Base-by-base conservation (phyloP, 352 stramenopile species). In the Pythium dissotocum region DNA sequence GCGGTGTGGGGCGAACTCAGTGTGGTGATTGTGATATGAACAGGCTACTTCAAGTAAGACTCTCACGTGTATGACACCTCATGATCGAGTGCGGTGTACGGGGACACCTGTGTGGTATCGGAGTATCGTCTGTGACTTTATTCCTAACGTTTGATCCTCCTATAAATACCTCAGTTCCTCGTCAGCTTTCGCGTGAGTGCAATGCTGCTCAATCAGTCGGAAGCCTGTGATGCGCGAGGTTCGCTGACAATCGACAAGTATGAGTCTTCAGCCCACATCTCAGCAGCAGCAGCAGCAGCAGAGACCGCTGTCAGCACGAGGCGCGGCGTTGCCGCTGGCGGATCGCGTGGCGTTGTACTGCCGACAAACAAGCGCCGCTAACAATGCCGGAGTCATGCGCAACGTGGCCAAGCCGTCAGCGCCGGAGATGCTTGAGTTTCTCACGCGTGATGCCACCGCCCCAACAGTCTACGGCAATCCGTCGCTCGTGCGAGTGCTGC, bases 371-470 rank as follows among this genome's bases (percentile, higher is more conserved):
- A 70, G 42, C 8, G 63, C 57, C 7, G 57, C 63, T 4, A 70
- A 70, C 56, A 70, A 70, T 51, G 63, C 63, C 18, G 48, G n/a
- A 9, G 56, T 70, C 26, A 42, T 70, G 44, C 54, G 63, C 2
- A 64, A 42, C 26, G 46, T 64, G 10, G 16, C 48, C 14, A 70
- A 70, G 48, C 63, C 63, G 0, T 61, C 63, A 1, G 46, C 63
- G 16, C 33, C 53, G 4, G 63, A 70, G n/a, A 70, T 70, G 28
- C 24, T 58, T 16, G 44, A 58, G 28, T 70, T 51, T 14, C 46
- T 70, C 2, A 36, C 40, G 33, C 44, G 53, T 48, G 21, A 26
- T 2, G 26, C 16, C 2, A 14, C 35, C 1, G 42, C 53, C 3
- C 16, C 14, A 1, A 21, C n/a, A 14, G 3, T 70, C 6, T 70